Evolutionary conservation across 768 basidiomycete genomes (phyloP), one percentile per base, ranked within the genome.

Genomic region (Suillus americanus): DNA sequence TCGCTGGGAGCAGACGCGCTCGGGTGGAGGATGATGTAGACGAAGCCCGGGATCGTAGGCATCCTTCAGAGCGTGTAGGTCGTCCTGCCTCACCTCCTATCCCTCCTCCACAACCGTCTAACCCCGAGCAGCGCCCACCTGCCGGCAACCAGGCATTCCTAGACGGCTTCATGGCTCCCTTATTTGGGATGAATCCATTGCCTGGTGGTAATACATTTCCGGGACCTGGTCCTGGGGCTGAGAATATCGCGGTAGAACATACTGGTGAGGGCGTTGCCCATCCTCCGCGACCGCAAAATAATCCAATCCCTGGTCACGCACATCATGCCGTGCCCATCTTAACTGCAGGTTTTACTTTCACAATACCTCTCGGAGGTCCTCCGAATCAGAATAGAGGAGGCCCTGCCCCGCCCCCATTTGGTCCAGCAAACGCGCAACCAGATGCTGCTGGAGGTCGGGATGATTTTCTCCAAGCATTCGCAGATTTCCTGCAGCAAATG

Each of bases 21-120:
- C 77, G 88, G 50, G 86, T 88, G 3, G 86, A 89, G 2, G 84
- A 87, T 62, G 88, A 89, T 62, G 80, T 81, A 7, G 87, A 90
- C 66, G 81, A 82, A 8, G 86, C 86, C 14, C 76, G 87, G 45
- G 86, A 89, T 69, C 81, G 83, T 63, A 81, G 89, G 63, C 87
- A 89, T 69, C 87, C 89, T 20, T 87, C 86, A 25, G 83, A 89
- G 72, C 85, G 89, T 59, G 74, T 78, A 61, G 62, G 76, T 78
- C 77, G 71, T 53, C 73, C 69, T 57, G 60, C 72, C 48, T 69
- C 69, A 25, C 68, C 10, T 41, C 70, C 57, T 30, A 65, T 70
- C 30, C 51, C 70, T 55, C 68, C 64, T 66, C 73, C 70, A 61
- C 74, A 72, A 57, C 70, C 66, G 48, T 56, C 68, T 62, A 28